Evolutionary conservation across 2,329 filamentous ascomycete genomes (phyloP).

Genomic region (Talaromyces rugulosus): DNA sequence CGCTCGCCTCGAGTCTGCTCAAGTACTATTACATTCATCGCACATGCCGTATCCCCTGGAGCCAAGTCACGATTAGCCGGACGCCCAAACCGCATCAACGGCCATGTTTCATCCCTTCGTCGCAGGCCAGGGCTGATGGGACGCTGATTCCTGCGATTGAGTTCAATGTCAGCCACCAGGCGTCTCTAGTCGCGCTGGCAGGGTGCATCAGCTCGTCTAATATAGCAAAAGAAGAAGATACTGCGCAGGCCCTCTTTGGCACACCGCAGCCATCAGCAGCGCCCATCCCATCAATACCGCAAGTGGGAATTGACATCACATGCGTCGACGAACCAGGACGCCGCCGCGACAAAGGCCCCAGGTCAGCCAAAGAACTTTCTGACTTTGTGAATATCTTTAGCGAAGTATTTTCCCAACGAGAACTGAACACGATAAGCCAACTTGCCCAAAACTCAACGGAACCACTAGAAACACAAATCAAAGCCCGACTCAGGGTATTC

Average conservation of each 20-base stretch:
- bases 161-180: slow-evolving; percentile 64
- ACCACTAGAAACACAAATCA: slow-evolving; percentile 41
- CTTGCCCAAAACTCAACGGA: slow-evolving; percentile 14
- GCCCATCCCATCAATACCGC: slow-evolving; percentile 20
- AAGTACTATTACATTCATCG: slow-evolving; percentile 59
- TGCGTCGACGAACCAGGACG: slow-evolving; percentile 54
- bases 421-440: slow-evolving; percentile 53
- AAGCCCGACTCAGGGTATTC: slow-evolving; percentile 57
- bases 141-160: slow-evolving; percentile 40
- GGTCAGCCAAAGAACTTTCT: slow-evolving; percentile 47
- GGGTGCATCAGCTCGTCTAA: slow-evolving; percentile 36
- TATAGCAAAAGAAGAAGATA: background rate
- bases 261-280: slow-evolving; percentile 9
- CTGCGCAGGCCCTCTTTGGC: slow-evolving; percentile 2
- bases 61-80: slow-evolving; percentile 51
- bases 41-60: slow-evolving; percentile 54
- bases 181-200: slow-evolving; percentile 57
- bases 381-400: slow-evolving; percentile 58
- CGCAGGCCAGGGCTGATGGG: slow-evolving; percentile 9
- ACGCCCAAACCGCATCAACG: slow-evolving; percentile 44
- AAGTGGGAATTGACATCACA: slow-evolving; percentile 60
- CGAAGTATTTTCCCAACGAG: slow-evolving; percentile 55
- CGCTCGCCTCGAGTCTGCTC: slow-evolving; percentile 56
- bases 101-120: slow-evolving; percentile 51
- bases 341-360: slow-evolving; percentile 45